A percentile compares a stretch with the other conserved stretches of the same genome.
phyloP scores from a whole-genome alignment of 2,329 filamentous ascomycete genomes.

The Aureobasidium sp. region DNA sequence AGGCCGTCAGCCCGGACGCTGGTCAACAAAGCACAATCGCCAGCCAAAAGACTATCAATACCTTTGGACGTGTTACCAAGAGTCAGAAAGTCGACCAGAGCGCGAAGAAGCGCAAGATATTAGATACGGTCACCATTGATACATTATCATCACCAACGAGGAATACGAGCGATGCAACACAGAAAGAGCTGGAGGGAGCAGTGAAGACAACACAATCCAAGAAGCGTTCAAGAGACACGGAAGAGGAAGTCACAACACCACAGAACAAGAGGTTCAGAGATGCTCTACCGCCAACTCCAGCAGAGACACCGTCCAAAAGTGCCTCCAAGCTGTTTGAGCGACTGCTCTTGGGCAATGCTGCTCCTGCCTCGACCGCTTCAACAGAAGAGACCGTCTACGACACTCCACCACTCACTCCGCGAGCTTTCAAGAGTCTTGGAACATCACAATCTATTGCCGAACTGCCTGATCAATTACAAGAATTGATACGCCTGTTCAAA shows the following conservation, averaged over 20 bases:
- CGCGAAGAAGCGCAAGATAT: conserved; percentile 6
- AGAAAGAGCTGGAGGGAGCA: neutral
- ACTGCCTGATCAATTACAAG: conserved; percentile 34
- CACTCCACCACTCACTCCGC: conserved; percentile 27
- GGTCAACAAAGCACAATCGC: neutral
- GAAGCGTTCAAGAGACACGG: conserved; percentile 11
- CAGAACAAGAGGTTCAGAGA: conserved; percentile 26
- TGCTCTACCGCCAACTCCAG: conserved; percentile 21
- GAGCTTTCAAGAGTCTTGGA: conserved; percentile 6
- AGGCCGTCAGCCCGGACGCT: conserved; percentile 4
- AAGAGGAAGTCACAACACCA: conserved; percentile 17
- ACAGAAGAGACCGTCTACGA: conserved; percentile 17
- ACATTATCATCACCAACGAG: neutral
- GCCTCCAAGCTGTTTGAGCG: conserved; percentile 26
- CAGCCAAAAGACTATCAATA: conserved; percentile 3
- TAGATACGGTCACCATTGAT: neutral
- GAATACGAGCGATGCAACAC: neutral
- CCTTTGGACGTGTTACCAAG: conserved; percentile 10
- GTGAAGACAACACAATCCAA: conserved; percentile 1
- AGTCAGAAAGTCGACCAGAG: neutral
- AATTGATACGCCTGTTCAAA: conserved; percentile 36
- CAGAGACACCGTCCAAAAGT: conserved; percentile 26
- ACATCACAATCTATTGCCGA: conserved; percentile 3
- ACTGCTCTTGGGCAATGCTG: conserved; percentile 18
- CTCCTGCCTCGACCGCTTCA: conserved; percentile 6